Evolutionary conservation across 2,329 filamentous ascomycete species (phyloP).

Genomic region (Fusarium incarnatum): DNA sequence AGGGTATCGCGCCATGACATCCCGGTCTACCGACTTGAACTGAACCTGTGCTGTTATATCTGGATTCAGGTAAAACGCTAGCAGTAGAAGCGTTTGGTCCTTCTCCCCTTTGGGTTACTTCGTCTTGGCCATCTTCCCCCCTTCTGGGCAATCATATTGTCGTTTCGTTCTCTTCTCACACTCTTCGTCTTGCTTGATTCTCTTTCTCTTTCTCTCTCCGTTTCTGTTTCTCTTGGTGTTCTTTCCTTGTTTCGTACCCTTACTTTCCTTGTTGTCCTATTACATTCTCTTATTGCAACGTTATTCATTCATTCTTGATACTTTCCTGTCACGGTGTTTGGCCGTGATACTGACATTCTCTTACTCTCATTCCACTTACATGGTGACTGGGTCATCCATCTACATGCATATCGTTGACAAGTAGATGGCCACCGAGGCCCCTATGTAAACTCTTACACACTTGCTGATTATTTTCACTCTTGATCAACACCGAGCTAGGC

Average conservation of each 20-base stretch:
- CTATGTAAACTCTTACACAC: conserved; percentile 34
- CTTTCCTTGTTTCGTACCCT: conserved; percentile 34
- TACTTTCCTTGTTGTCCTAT: not conserved
- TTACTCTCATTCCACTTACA: conserved; percentile 22
- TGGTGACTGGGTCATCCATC: conserved; percentile 44
- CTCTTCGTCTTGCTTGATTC: conserved; percentile 30
- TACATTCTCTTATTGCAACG: conserved; percentile 22
- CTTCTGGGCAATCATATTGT: conserved; percentile 25
- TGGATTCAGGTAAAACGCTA: conserved; percentile 43
- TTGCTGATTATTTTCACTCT: conserved; percentile 23
- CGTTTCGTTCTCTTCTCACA: conserved; percentile 40
- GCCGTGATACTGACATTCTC: conserved; percentile 23
- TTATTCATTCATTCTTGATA: conserved; percentile 27
- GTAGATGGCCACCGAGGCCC: conserved; percentile 44
- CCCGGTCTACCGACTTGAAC: conserved; percentile 36
- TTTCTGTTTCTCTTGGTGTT: conserved; percentile 33
- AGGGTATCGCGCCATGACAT: conserved; percentile 48
- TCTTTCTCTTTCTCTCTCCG: conserved; percentile 33
- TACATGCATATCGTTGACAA: conserved; percentile 43
- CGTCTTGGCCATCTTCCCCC: not conserved
- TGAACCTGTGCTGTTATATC: conserved; percentile 33
- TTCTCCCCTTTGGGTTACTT: conserved; percentile 23
- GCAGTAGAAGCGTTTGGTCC: conserved; percentile 33
- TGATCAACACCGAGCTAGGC: conserved; percentile 24
- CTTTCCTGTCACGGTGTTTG: conserved; percentile 23